Evolutionary conservation across 495 filamentous ascomycete genomes (phyloP), one percentile per base, ranked within the genome.

Genomic region (Extremus antarcticus): DNA sequence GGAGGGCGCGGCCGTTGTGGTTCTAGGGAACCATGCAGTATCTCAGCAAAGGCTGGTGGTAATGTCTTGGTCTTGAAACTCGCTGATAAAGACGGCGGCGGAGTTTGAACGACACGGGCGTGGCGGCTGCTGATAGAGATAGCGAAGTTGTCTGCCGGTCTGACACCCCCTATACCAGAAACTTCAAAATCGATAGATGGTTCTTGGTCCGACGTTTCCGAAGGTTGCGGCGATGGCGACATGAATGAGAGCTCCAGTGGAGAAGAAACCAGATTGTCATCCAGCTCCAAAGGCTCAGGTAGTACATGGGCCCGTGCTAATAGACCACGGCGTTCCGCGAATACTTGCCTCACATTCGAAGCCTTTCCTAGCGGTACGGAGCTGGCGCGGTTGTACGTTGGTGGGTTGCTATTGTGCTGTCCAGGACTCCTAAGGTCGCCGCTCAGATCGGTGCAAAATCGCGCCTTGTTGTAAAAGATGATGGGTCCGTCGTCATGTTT

Each of bases 401-500:
- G 57, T 16, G 57, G 38, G 29, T 56, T 10, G 46, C 23, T 11
- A 2, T 13, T 41, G 7, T 53, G 16, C 47, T 53, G n/a, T 1
- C 29, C 19, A 13, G 47, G 19, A 57, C 19, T 54, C 65, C 71
- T 51, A 63, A 66, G 43, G 71, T 87, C 81, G n/a, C 81, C 77
- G 46, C 79, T 85, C 3, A 90, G 74, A 70, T 91, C 87, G 13
- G 82, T 88, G 66, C 79, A 89, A 65, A 90, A 91, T 1, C 73
- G 75, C 4, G 82, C 81, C 22, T 80, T 78, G 52, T 82, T 85
- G 67, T 90, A 91, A 64, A 85, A 91, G 47, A 88, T 85, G 60
- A 90, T 87, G 19, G 87, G 83, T 13, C 87, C 87, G 61, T 80
- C 82, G 17, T 74, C 74, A 13, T 68, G 71, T 35, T 68, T 71